phyloP scores from a whole-genome alignment of 768 basidiomycete species.

The Macrolepiota dolichaula region DNA sequence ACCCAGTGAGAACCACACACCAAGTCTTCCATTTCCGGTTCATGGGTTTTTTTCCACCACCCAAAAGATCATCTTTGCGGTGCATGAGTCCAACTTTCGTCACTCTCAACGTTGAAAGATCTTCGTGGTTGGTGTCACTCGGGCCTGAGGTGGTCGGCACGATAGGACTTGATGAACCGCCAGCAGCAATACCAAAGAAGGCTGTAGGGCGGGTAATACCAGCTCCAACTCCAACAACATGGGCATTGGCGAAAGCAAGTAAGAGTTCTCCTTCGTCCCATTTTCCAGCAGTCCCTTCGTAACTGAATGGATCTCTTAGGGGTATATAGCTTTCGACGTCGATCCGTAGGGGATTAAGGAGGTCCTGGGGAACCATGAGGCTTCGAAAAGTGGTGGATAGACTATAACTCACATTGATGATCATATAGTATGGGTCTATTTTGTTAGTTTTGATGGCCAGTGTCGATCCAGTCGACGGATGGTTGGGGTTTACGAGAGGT shows the following conservation, averaged over 20 bases:
- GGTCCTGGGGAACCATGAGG: slow-evolving; percentile 38
- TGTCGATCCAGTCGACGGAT: slow-evolving; percentile 21
- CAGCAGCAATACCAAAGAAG: slow-evolving; percentile 33
- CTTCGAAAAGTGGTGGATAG: background rate
- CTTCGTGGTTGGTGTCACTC: slow-evolving; percentile 18
- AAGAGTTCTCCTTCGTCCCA: slow-evolving; percentile 71
- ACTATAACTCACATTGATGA: slow-evolving; percentile 60
- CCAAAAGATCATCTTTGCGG: slow-evolving; percentile 76
- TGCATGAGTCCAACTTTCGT: slow-evolving; percentile 79
- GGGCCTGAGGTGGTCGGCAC: background rate
- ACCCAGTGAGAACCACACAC: slow-evolving; percentile 83
- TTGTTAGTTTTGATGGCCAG: slow-evolving; percentile 56
- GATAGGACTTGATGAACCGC: slow-evolving; percentile 12
- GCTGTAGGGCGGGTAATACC: slow-evolving; percentile 34
- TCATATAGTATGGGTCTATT: slow-evolving; percentile 91
- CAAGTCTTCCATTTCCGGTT: slow-evolving; percentile 88
- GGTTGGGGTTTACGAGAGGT: slow-evolving; percentile 16
- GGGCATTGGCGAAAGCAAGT: slow-evolving; percentile 57
- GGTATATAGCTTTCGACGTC: slow-evolving; percentile 60
- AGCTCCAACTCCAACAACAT: slow-evolving; percentile 51
- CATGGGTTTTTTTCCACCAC: slow-evolving; percentile 71
- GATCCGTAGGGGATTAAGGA: slow-evolving; percentile 66
- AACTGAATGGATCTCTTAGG: slow-evolving; percentile 60
- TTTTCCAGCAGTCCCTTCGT: slow-evolving; percentile 58
- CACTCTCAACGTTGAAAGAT: slow-evolving; percentile 55